A percentile compares a stretch with the other conserved stretches of the same genome.
Conservation (phyloP, 2,329 filamentous ascomycete species). For the Beauveria pseudobassiana region DNA sequence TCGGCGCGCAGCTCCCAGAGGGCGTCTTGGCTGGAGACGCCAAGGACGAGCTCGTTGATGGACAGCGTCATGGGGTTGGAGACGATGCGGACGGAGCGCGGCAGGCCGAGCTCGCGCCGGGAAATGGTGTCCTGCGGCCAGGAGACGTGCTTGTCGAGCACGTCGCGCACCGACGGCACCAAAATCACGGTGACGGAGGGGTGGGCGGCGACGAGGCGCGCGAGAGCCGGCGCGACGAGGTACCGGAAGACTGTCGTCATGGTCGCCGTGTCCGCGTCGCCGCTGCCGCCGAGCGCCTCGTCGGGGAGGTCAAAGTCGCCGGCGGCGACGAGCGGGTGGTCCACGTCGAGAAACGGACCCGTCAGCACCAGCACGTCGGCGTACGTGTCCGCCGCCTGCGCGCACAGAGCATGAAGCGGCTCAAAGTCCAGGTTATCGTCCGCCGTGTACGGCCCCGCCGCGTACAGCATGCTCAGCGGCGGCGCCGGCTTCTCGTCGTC, state of each 20-base stretch:
- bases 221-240: conserved; percentile 67
- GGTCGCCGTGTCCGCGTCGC: conserved; percentile 68
- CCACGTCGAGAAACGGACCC: conserved; percentile 85
- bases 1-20: conserved; percentile 74
- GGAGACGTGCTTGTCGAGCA: conserved; percentile 73
- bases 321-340: conserved; percentile 78
- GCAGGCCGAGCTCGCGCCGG: conserved; percentile 67
- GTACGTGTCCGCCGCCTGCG: conserved; percentile 63
- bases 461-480: conserved; percentile 70
- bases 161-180: conserved; percentile 75
- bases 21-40: conserved; percentile 75
- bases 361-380: conserved; percentile 73
- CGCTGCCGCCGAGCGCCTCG: conserved; percentile 41
- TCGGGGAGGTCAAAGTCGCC: conserved; percentile 73
- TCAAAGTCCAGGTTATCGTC: conserved; percentile 91
- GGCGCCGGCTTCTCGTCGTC: conserved; percentile 41
- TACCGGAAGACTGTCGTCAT: conserved; percentile 77
- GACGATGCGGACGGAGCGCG: conserved; percentile 67
- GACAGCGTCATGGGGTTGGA: conserved; percentile 87
- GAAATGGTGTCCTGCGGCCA: conserved; percentile 65
- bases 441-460: conserved; percentile 82
- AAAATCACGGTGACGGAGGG: conserved; percentile 76
- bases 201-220: conserved; percentile 60
- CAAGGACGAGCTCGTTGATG: conserved; percentile 79
- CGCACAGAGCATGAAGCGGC: conserved; percentile 73